phyloP scores from a whole-genome alignment of 805 yeast species.

The Yarrowia hollandica region DNA sequence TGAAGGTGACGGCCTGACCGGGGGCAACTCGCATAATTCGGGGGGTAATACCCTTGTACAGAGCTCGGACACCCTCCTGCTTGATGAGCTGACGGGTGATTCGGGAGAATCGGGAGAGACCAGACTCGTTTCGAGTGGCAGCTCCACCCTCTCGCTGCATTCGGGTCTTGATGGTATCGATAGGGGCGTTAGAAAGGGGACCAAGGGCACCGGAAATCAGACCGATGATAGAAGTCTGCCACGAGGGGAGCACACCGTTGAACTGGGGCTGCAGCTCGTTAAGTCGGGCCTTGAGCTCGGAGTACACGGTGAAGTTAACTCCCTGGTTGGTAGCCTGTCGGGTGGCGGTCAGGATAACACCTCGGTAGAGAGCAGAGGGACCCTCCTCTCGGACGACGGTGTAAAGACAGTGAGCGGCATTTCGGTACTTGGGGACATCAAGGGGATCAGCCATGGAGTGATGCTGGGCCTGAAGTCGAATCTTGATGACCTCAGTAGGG shows the following conservation, averaged over 20 bases:
- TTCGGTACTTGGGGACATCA: slow-evolving; percentile 79
- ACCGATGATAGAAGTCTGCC: slow-evolving; percentile 93
- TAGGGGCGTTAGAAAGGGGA: slow-evolving; percentile 95
- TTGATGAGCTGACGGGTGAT: slow-evolving; percentile 78
- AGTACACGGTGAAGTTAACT: slow-evolving; percentile 94
- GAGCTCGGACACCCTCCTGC: slow-evolving; percentile 85
- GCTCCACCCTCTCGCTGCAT: slow-evolving; percentile 84
- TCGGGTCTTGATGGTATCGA: slow-evolving; percentile 95
- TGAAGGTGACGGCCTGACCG: slow-evolving; percentile 98
- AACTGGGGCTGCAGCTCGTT: slow-evolving; percentile 53
- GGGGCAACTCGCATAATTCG: slow-evolving; percentile 99
- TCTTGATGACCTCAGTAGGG: slow-evolving; percentile 97
- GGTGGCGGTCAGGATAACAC: slow-evolving; percentile 93
- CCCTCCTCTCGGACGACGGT: slow-evolving; percentile 91
- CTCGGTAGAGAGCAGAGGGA: slow-evolving; percentile 81
- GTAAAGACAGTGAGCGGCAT: slow-evolving; percentile 88
- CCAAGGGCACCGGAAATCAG: slow-evolving; percentile 95
- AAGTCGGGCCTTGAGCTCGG: slow-evolving; percentile 72
- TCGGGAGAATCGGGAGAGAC: slow-evolving; percentile 72
- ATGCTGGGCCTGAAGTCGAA: slow-evolving; percentile 92
- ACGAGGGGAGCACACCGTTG: slow-evolving; percentile 73
- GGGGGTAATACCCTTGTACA: slow-evolving; percentile 97
- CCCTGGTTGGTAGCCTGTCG: slow-evolving; percentile 99
- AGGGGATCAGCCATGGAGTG: slow-evolving; percentile 85
- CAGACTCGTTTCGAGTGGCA: slow-evolving; percentile 52